Evolutionary conservation across 257 asterid genomes (phyloP).

Genomic region (Solanum sejunctum): DNA sequence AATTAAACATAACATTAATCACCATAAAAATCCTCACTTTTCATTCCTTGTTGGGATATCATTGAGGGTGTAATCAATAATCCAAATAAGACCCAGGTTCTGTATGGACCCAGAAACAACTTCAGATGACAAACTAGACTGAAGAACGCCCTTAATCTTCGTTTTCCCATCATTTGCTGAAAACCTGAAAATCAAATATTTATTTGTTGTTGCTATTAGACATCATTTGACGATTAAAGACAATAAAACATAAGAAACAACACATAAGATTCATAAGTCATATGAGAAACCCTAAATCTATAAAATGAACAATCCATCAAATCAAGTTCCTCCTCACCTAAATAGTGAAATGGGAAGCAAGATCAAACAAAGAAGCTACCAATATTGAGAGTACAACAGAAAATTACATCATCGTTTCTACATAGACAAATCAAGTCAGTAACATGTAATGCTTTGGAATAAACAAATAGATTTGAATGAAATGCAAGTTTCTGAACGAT

Average conservation of each 20-base stretch:
- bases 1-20: neutral
- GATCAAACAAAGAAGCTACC: neutral
- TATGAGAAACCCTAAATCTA: neutral
- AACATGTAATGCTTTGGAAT: neutral
- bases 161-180: slow-evolving; percentile 67
- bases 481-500: neutral
- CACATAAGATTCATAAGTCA: neutral
- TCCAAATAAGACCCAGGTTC: slow-evolving; percentile 58
- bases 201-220: neutral
- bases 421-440: neutral
- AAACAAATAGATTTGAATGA: neutral
- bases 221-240: neutral
- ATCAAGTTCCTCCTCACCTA: neutral
- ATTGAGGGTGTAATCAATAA: slow-evolving; percentile 67
- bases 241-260: neutral
- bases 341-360: neutral
- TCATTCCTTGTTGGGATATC: slow-evolving; percentile 63
- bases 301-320: neutral
- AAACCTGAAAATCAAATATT: slow-evolving; percentile 33
- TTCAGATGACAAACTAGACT: slow-evolving; percentile 51
- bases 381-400: neutral
- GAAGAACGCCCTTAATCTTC: slow-evolving; percentile 56
- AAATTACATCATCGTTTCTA: neutral
- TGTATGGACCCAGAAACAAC: slow-evolving; percentile 64
- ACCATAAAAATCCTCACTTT: slow-evolving; percentile 24